Percentiles rank a stretch among this genome's conserved stretches.
Conservation (phyloP, 2,329 filamentous ascomycete genomes). For the Stemphylium vesicarium region DNA sequence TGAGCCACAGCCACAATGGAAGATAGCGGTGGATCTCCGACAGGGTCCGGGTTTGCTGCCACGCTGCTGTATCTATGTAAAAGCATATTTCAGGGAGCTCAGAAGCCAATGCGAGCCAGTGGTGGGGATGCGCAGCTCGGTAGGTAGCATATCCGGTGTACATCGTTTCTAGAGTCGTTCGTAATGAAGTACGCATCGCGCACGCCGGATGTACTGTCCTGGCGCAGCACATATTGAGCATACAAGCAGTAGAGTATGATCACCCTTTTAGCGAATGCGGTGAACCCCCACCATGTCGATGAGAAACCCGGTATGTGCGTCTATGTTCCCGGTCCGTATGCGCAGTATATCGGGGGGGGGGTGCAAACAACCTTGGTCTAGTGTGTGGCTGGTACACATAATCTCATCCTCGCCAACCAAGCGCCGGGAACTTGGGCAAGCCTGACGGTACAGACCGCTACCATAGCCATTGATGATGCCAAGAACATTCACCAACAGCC, state of each 20-base stretch:
- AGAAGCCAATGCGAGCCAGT: conserved; percentile 11
- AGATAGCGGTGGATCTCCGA: conserved; percentile 2
- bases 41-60: conserved; percentile 1
- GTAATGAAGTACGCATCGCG: conserved; percentile 10
- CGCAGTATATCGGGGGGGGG: conserved; percentile 1
- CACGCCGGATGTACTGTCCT: conserved; percentile 6
- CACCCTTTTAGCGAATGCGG: conserved; percentile 4
- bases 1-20: conserved; percentile 18
- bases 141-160: neutral
- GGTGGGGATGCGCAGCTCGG: conserved; percentile 5
- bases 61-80: neutral
- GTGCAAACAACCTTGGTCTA: neutral
- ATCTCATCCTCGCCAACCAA: conserved; percentile 1
- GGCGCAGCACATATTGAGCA: conserved; percentile 9
- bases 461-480: conserved; percentile 7
- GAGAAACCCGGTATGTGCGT: neutral
- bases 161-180: neutral
- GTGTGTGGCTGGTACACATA: conserved; percentile 12
- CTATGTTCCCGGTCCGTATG: neutral
- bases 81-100: neutral
- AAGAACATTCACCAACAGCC: neutral
- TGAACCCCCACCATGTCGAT: conserved; percentile 4
- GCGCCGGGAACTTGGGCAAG: conserved; percentile 1
- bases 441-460: conserved; percentile 4
- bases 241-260: conserved; percentile 6